Conservation (phyloP, 2,329 filamentous ascomycete species). For the Anthostomella pinea region DNA sequence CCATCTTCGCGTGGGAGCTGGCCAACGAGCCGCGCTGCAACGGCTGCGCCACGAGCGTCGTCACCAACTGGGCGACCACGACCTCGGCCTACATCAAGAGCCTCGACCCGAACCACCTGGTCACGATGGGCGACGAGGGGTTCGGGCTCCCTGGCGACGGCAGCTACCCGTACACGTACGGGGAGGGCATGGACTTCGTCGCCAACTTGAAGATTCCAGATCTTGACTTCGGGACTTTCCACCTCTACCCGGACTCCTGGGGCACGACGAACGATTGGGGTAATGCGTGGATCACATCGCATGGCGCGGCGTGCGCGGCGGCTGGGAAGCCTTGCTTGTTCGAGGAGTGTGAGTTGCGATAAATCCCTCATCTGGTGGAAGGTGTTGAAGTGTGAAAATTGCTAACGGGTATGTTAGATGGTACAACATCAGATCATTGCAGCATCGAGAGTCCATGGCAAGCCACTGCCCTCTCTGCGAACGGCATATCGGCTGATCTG, state of each 20-base stretch:
- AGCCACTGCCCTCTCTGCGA: slow-evolving; percentile 23
- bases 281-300: slow-evolving; percentile 35
- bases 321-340: slow-evolving; percentile 40
- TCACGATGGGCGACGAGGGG: slow-evolving; percentile 59
- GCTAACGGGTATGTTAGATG: slow-evolving; percentile 20
- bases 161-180: slow-evolving; percentile 50
- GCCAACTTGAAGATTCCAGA: slow-evolving; percentile 29
- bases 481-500: slow-evolving; percentile 28
- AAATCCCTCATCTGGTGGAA: too few relatives aligned
- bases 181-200: slow-evolving; percentile 52
- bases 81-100: slow-evolving; percentile 63
- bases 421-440: slow-evolving; percentile 27
- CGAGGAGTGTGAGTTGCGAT: slow-evolving; percentile 41
- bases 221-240: slow-evolving; percentile 34
- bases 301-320: slow-evolving; percentile 37
- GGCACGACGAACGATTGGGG: slow-evolving; percentile 35
- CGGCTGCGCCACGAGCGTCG: slow-evolving; percentile 51
- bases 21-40: slow-evolving; percentile 57
- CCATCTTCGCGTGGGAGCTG: slow-evolving; percentile 55
- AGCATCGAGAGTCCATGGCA: slow-evolving; percentile 30
- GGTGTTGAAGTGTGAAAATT: background rate
- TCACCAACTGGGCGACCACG: slow-evolving; percentile 56
- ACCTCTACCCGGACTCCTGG: slow-evolving; percentile 38
- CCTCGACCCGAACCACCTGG: slow-evolving; percentile 61
- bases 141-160: slow-evolving; percentile 45